Conservation (phyloP, 306 rosid species). For the Begonia peltatifolia region DNA sequence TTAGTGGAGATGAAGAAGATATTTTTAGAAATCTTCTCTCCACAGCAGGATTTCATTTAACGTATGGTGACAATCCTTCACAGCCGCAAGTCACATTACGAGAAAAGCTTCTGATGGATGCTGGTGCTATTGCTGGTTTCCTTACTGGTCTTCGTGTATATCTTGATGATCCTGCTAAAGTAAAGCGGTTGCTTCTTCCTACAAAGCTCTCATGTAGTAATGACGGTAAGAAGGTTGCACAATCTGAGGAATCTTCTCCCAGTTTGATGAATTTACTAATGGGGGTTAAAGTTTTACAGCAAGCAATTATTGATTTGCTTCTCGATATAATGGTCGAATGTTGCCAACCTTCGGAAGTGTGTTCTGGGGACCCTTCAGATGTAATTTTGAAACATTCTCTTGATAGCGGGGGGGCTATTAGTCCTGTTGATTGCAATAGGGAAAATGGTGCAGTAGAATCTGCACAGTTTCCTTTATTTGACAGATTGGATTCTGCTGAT, state of each 20-base stretch:
- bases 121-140: slow-evolving; percentile 98
- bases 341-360: slow-evolving; percentile 90
- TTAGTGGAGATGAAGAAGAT: slow-evolving; percentile 97
- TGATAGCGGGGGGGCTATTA: slow-evolving; percentile 37
- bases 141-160: slow-evolving; percentile 95
- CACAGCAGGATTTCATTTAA: slow-evolving; percentile 92
- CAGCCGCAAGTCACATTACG: slow-evolving; percentile 92
- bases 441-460: slow-evolving; percentile 55
- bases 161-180: slow-evolving; percentile 99
- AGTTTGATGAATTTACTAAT: slow-evolving; percentile 96
- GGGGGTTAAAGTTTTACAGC: slow-evolving; percentile 98
- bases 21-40: slow-evolving; percentile 89
- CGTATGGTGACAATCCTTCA: slow-evolving; percentile 93
- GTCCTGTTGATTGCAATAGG: slow-evolving; percentile 40
- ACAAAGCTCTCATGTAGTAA: slow-evolving; percentile 69
- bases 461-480: slow-evolving; percentile 37
- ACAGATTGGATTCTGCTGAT: slow-evolving; percentile 60
- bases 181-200: slow-evolving; percentile 93
- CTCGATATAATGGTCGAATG: slow-evolving; percentile 98
- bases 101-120: slow-evolving; percentile 93
- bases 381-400: slow-evolving; percentile 52
- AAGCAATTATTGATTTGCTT: slow-evolving; percentile 90
- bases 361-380: slow-evolving; percentile 44
- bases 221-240: slow-evolving; percentile 69
- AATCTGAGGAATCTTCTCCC: slow-evolving; percentile 78